Evolutionary conservation across 331 rosid species (phyloP), one percentile per base, ranked within the genome.

Genomic region (Malus hybrid): DNA sequence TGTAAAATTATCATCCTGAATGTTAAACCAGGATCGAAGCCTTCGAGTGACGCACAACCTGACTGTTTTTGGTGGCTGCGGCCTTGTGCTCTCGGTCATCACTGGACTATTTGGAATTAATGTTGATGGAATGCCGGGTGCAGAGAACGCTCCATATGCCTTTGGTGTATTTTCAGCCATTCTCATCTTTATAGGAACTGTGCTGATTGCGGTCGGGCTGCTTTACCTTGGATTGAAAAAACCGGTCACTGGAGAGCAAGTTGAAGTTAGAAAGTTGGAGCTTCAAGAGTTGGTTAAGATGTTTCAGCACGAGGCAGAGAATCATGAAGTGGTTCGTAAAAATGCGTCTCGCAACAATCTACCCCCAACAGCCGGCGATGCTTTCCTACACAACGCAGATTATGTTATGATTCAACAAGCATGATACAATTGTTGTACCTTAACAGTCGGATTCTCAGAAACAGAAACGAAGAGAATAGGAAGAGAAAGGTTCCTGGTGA

Each of bases 281-380:
- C 93, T 94, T 68, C 86, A 92, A 18, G 89, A 90, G 73, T 71
- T 90, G 44, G 99, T 94, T 22, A 84, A 84, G 76, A 82, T 88
- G 96, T 94, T 94, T 72, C 92, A 94, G 84, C 96, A 90, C 7
- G 99, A 94, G 62, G 99, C 99, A 42, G 96, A 92, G 77, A 83
- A 84, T 82, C 99, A 94, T 64, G 97, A 91, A 2, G 89, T 81
- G 79, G 88, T 90, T 71, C 80, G 90, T 6, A 86, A 85, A 84
- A 73, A 83, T 0, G 53, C 80, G 65, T 78, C 91, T 75, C 87
- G 88, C 32, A 87, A 85, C 33, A 92, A 82, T 71, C 57, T 87
- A 78, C 84, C 90, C 18, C 90, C 82, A 73, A 82, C 85, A 26
- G 78, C 87, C 46, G 92, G 87, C 7, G 86, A 81, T 66, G 44